A percentile compares a stretch with the other conserved stretches of the same genome.
phyloP scores from a whole-genome alignment of 768 basidiomycete genomes.

The Leccinum boreale region DNA sequence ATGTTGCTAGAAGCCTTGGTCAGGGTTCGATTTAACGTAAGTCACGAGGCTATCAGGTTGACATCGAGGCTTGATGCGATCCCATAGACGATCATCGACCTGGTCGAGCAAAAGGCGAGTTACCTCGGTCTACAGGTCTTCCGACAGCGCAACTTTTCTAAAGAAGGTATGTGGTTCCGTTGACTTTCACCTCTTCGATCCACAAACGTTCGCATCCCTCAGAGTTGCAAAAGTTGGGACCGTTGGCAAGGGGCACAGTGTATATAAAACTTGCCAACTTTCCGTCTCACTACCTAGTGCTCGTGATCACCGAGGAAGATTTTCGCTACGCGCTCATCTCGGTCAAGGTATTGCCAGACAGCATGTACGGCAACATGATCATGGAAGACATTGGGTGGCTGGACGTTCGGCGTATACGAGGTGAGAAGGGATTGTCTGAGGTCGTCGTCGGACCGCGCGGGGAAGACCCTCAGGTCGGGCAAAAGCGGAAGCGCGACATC shows the following conservation, averaged over 20 bases:
- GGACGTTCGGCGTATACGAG: constrained; percentile 64
- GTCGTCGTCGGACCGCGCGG: constrained; percentile 9
- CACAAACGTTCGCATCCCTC: background rate
- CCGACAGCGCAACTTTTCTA: constrained; percentile 62
- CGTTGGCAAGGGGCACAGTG: constrained; percentile 54
- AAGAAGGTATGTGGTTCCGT: constrained; percentile 47
- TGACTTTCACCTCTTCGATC: background rate
- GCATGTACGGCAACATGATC: constrained; percentile 56
- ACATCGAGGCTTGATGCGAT: background rate
- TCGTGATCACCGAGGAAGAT: constrained; percentile 74
- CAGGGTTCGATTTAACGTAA: constrained; percentile 59
- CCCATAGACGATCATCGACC: constrained; percentile 77
- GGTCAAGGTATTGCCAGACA: constrained; percentile 50
- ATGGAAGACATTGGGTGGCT: constrained; percentile 82
- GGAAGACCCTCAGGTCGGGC: constrained; percentile 22
- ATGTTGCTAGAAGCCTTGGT: constrained; percentile 56
- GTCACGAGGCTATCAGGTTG: constrained; percentile 21
- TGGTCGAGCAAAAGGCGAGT: constrained; percentile 80
- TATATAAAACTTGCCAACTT: constrained; percentile 79
- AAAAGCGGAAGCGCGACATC: constrained; percentile 30
- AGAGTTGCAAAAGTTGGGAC: constrained; percentile 75
- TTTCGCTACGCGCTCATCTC: constrained; percentile 83
- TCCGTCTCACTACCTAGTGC: constrained; percentile 78
- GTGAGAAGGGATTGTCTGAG: constrained; percentile 32
- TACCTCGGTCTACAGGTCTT: constrained; percentile 80